Base-by-base conservation (phyloP, 352 stramenopile species). In the Phytophthora cryptogea region DNA sequence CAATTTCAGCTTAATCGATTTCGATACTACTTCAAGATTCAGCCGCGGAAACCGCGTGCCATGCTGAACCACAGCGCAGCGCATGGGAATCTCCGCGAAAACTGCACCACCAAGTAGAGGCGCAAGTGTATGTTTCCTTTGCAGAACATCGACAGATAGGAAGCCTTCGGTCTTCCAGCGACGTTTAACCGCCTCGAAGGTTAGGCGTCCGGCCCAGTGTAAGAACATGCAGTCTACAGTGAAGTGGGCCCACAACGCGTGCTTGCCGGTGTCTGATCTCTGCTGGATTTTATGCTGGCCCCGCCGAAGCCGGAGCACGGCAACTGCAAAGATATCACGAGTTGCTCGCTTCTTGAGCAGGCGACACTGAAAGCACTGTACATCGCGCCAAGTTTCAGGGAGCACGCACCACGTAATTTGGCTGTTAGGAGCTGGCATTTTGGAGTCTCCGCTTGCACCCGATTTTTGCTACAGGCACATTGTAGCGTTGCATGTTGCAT, bases 261-360 rank as follows among this genome's bases (percentile, higher is more conserved):
- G 5, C 35, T 5, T 23, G 2, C 13, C 35, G 11, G 8, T 13
- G 35, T 66, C 50, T 66, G 42, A 49, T 61, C 49, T 54, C 30
- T 0, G 42, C 41, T 66, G 50, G 49, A 66, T 66, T 60, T 66
- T 66, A 59, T 50, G 58, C 58, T 41, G 49, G 49, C 49, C 50
- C n/a, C 8, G 59, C 26, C 33, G 41, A 43, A 53, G 50, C 28
- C 58, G 44, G 30, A 49, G 37, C 20, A 11, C 45, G 10, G 45
- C 48, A 64, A 46, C 47, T 53, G 42, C 20, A 31, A 35, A 31
- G 32, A 52, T 59, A 51, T 46, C 47, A 46, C 48, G 31, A 26
- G 16, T 13, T 11, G 14, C 14, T 31, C 14, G 28, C 46, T 23
- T 16, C 36, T 23, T 20, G 57, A 51, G 37, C 32, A 33, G 33